Percentiles rank a stretch among this genome's conserved stretches.
Evolutionary conservation across 371 early-diverging fungal species (phyloP).

Genomic region (Rhizopus stolonifer): DNA sequence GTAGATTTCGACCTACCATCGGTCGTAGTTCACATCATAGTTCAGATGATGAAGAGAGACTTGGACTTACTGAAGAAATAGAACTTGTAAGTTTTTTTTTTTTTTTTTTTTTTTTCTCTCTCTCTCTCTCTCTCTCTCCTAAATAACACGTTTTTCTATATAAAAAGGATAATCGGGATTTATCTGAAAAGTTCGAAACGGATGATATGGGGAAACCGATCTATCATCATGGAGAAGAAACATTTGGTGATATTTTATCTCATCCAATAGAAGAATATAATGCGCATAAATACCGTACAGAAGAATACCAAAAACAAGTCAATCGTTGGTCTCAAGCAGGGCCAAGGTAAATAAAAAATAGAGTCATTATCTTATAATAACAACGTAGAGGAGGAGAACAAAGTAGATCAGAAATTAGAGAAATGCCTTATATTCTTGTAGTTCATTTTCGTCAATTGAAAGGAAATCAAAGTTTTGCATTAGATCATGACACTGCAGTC

Average conservation of each 20-base stretch:
- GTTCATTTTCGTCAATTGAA: constrained; percentile 47
- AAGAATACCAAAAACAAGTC: constrained; percentile 21
- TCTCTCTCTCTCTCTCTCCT: background rate
- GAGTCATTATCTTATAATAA: too few relatives aligned
- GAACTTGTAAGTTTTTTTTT: background rate
- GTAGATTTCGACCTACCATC: constrained; percentile 31
- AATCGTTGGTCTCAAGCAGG: constrained; percentile 17
- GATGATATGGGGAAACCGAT: constrained; percentile 15
- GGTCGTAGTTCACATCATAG: constrained; percentile 15
- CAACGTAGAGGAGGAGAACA: background rate
- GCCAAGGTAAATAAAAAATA: background rate
- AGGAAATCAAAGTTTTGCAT: constrained; percentile 44
- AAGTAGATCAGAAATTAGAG: background rate
- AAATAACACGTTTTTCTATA: too few relatives aligned
- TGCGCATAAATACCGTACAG: constrained; percentile 35
- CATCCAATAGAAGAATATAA: constrained; percentile 40
- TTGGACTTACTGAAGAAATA: constrained; percentile 20
- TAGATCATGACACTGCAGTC: constrained; percentile 35
- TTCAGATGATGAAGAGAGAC: constrained; percentile 34
- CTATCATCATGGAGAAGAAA: constrained; percentile 46
- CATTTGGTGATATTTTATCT: constrained; percentile 43
- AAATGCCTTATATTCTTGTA: constrained; percentile 16
- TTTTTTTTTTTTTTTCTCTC: background rate
- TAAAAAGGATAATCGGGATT: too few relatives aligned
- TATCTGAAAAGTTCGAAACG: constrained; percentile 19